A percentile compares a stretch with the other conserved stretches of the same genome.
Conservation (phyloP, 495 filamentous ascomycete genomes). For the Sordaria brevicollis region DNA sequence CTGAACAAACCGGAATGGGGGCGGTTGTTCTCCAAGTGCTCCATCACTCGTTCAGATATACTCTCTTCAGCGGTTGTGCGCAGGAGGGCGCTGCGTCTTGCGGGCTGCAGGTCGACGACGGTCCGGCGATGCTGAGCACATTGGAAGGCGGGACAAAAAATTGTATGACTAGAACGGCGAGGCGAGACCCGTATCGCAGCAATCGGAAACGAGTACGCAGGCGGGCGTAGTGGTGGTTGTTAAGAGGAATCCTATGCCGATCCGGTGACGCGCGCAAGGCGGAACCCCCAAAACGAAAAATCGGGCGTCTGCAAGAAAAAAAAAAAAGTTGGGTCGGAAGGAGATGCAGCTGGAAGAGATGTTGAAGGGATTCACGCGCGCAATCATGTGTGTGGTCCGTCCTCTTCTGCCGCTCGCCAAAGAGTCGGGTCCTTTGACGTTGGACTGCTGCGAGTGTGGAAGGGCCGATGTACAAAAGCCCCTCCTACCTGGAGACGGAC, state of each 20-base stretch:
- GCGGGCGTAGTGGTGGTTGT: not conserved
- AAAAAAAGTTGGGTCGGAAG: not conserved
- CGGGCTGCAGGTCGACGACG: constrained; percentile 11
- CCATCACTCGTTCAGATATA: constrained; percentile 19
- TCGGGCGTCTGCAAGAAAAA: not conserved
- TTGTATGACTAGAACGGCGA: not conserved
- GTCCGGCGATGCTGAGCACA: constrained; percentile 16
- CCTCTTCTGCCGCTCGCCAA: not conserved
- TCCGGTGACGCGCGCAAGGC: not conserved
- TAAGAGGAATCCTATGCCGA: not conserved
- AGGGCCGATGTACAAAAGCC: not conserved
- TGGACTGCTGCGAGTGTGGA: not conserved
- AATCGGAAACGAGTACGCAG: not conserved
- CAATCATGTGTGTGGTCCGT: not conserved
- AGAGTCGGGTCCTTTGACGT: not conserved
- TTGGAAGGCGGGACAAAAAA: constrained; percentile 11
- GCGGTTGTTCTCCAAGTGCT: constrained; percentile 13
- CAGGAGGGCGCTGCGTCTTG: constrained; percentile 18
- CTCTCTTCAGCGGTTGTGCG: constrained; percentile 9
- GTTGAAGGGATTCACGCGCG: not conserved
- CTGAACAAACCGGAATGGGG: not conserved
- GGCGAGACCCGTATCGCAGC: not conserved
- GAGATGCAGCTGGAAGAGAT: not conserved
- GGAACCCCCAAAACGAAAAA: not conserved
- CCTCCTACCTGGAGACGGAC: not conserved